Base-by-base conservation (phyloP, 225 moss, liverwort and hornwort species). In the Lunularia cruciata region DNA sequence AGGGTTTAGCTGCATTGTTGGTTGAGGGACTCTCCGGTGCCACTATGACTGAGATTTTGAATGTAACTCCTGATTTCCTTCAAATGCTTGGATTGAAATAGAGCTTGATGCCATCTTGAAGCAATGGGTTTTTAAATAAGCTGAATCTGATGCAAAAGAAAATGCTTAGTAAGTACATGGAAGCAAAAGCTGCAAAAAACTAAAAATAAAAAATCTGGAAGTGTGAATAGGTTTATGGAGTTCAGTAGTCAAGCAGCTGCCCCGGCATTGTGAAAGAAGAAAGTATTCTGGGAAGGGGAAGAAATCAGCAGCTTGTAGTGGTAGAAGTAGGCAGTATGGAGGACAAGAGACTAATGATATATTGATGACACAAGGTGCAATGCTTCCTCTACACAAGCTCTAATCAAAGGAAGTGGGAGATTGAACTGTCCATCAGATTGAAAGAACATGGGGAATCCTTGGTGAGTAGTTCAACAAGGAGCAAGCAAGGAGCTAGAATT, bases 61-160 rank as follows among this genome's bases (percentile, higher is more conserved):
- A 83, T 67, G 83, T 94, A 32, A 76, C 83, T 4, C 93, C 93
- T 4, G 75, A 67, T 15, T 94, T 94, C 56, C 51, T 89, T 58
- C 83, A 89, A 59, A 86, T 74, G 81, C 82, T 94, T 13, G 90
- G 93, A 42, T 80, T 94, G 60, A 88, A 90, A 39, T 90, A 94
- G 62, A 87, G 83, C 83, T 73, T 94, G 55, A 94, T 90, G 5
- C 90, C 93, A n/a, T 90, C 90, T 26, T 86, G 93, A 15, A 90
- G 89, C 79, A 94, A 94, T 69, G 93, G 93, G 8, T 94, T 94
- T 68, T 73, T 90, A 59, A 94, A 90, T 72, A 94, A 89, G 90
- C 83, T 94, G 34, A 84, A 86, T 33, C 78, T 94, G 66, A 90
- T 94, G 88, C 93, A 94, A 81, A 90, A 90, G 87, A 90, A 82